Conservation (phyloP, 2,329 filamentous ascomycete species). For the Neonectria sp. region DNA sequence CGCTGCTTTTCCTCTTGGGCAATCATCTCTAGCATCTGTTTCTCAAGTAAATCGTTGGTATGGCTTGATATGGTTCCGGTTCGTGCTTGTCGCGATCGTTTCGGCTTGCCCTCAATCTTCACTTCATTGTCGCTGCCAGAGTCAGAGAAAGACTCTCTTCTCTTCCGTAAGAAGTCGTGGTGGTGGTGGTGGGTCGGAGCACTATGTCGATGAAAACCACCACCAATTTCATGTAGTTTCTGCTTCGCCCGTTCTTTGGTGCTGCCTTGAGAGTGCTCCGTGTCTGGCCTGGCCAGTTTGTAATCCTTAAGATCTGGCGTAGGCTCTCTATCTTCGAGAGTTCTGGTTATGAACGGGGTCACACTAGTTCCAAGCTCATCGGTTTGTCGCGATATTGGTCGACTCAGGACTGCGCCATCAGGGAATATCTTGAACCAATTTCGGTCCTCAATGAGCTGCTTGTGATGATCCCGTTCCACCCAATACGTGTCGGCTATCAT, state of each 20-base stretch:
- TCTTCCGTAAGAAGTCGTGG: constrained; percentile 67
- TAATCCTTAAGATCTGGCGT: constrained; percentile 39
- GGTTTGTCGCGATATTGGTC: constrained; percentile 51
- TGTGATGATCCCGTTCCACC: constrained; percentile 88
- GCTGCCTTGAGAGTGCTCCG: constrained; percentile 65
- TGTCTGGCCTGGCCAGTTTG: constrained; percentile 50
- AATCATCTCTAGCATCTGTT: constrained; percentile 74
- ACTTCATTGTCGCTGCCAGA: constrained; percentile 70
- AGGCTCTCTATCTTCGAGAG: constrained; percentile 42
- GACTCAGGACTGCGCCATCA: constrained; percentile 48
- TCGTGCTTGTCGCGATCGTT: constrained; percentile 51
- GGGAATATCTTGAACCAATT: constrained; percentile 82
- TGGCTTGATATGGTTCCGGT: constrained; percentile 65
- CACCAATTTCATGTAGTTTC: constrained; percentile 70
- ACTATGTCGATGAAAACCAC: constrained; percentile 68
- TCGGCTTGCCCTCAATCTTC: constrained; percentile 52
- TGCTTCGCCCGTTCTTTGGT: constrained; percentile 72
- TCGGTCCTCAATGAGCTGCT: constrained; percentile 84
- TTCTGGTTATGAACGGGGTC: constrained; percentile 47
- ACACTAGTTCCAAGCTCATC: constrained; percentile 44
- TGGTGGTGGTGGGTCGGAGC: constrained; percentile 65
- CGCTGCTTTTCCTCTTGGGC: constrained; percentile 66
- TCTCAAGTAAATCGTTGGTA: constrained; percentile 68
- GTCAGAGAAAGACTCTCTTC: constrained; percentile 69
- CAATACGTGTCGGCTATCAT: constrained; percentile 92